Evolutionary conservation across 2,329 filamentous ascomycete species (phyloP).

Genomic region (Colletotrichum destructivum): DNA sequence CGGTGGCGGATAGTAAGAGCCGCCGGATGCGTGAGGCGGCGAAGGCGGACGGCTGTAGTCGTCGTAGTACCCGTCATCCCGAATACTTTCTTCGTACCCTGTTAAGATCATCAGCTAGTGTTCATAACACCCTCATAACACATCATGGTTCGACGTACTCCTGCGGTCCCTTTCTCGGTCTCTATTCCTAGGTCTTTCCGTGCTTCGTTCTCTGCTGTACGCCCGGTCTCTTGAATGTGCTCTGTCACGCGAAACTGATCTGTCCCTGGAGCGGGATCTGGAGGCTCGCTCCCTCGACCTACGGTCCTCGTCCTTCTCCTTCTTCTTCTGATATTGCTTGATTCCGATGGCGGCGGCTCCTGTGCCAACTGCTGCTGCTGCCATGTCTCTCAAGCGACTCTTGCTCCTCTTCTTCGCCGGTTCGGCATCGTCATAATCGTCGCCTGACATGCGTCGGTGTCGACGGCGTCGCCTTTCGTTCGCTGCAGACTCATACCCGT

Average conservation of each 20-base stretch:
- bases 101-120: slow-evolving; percentile 40
- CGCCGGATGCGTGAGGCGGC: slow-evolving; percentile 67
- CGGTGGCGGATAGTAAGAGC: slow-evolving; percentile 62
- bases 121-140: not conserved
- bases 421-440: slow-evolving; percentile 53
- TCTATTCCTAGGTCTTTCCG: slow-evolving; percentile 45
- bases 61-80: slow-evolving; percentile 54
- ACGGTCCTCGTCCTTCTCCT: slow-evolving; percentile 56
- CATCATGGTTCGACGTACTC: slow-evolving; percentile 47
- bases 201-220: slow-evolving; percentile 44
- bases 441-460: slow-evolving; percentile 53
- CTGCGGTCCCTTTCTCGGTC: slow-evolving; percentile 52
- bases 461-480: slow-evolving; percentile 60
- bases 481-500: slow-evolving; percentile 65
- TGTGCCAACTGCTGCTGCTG: slow-evolving; percentile 68
- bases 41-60: slow-evolving; percentile 58
- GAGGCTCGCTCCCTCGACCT: slow-evolving; percentile 40
- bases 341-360: slow-evolving; percentile 75
- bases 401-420: slow-evolving; percentile 65
- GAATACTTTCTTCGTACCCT: slow-evolving; percentile 56
- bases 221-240: slow-evolving; percentile 25
- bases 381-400: slow-evolving; percentile 69
- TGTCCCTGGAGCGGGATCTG: slow-evolving; percentile 33
- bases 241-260: slow-evolving; percentile 32
- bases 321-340: slow-evolving; percentile 70